These are phyloP conservation scores for Aspergillus fumigatiaffinis DNA, from an alignment of 2,329 filamentous ascomycete species.

Conservation along the genomic window DNA sequence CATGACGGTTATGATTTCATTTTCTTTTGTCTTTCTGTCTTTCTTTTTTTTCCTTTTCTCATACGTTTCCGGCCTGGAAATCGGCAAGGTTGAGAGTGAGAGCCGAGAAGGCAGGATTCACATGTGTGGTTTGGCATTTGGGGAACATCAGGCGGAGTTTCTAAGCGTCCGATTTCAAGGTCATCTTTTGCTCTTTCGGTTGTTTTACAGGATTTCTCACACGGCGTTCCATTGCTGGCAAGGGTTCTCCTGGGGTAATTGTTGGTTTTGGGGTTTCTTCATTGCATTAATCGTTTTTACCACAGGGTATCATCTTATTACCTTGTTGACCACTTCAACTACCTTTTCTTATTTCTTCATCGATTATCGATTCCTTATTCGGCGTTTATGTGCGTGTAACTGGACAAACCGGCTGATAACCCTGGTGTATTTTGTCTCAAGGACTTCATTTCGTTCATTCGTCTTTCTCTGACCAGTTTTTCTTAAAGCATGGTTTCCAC, in stretches of 20 bases:
- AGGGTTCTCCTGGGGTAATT: background rate
- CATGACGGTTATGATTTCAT: conserved; percentile 1
- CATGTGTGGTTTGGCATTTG: conserved; percentile 7
- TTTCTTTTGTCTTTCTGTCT: conserved; percentile 6
- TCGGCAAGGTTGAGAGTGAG: conserved; percentile 4
- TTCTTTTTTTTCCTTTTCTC: conserved; percentile 10
- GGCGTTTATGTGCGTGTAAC: background rate
- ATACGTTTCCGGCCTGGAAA: conserved; percentile 14
- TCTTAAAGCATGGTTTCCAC: background rate
- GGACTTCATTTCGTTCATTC: background rate
- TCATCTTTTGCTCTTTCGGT: background rate
- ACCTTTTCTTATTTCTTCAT: background rate
- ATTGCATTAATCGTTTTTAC: background rate
- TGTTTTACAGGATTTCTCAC: background rate
- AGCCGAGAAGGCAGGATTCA: conserved; percentile 1
- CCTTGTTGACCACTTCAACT: background rate
- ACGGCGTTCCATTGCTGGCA: background rate
- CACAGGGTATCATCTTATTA: background rate
- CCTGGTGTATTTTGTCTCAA: background rate
- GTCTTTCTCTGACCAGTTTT: background rate
- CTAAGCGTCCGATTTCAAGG: background rate
- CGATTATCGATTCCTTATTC: background rate
- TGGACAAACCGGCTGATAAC: background rate
- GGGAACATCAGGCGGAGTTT: conserved; percentile 15
- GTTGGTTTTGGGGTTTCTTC: background rate